Base-by-base conservation (phyloP, 2,329 filamentous ascomycete genomes). In the Paraphaeosphaeria minitans region DNA sequence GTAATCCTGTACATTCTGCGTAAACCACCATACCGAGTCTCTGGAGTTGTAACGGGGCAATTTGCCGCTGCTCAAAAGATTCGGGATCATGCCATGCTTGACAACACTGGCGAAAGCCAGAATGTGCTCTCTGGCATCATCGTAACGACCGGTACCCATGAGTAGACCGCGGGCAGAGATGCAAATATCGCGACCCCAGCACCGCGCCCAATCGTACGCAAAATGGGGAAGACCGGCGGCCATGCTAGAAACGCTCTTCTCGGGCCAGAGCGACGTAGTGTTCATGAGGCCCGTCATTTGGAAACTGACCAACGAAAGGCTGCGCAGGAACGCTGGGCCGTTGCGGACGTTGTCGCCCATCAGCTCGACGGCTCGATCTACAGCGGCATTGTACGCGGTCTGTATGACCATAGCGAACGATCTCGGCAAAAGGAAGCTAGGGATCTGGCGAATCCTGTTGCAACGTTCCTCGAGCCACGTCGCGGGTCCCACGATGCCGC, bases 1-100 rank as follows among this genome's bases (percentile, higher is more conserved):
- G 75, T 96, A 99, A 72, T 99, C 95, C 71, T 99, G 95, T 50
- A 98, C 94, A 64, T 91, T 91, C 75, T 99, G 95, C 53, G 99
- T 79, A 82, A 96, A 97, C 83, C 98, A 99, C 95, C 95, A 99
- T 43, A 97, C 87, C 0, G 95, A 97, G 77, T 99, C 95, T 60
- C 95, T 86, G 45, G 95, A 93, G 76, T 99, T 99, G 81, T 98
- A 99, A 27, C 95, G 86, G 3, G 95, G 95, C 16, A 89, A 84
- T 60, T 89, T 91, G 7, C 95, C 93, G 59, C 91, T 92, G 64
- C 92, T 89, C 14, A 99, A 83, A 21, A 99, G 83, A 71, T 99
- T 99, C 14, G 95, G 95, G 57, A 99, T 93, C 93, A 98, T 96
- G 52, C 95, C 95, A 69, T 99, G 95, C 82, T 99, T 99, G 66